phyloP scores from a whole-genome alignment of 768 basidiomycete genomes.

The Suillus subluteus region DNA sequence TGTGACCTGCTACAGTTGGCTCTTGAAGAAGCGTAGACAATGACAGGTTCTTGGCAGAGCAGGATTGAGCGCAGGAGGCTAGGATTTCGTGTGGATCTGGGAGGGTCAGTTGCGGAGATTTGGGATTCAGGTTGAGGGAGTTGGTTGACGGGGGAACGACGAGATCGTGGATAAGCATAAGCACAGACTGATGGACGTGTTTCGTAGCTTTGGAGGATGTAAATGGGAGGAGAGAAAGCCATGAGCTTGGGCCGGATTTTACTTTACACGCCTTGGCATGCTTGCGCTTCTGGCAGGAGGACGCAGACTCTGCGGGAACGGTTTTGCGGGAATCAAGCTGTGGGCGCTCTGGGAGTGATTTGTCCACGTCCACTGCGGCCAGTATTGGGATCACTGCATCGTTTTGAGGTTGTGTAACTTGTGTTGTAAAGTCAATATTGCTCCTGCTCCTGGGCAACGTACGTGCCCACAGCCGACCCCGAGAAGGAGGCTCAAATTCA shows the following conservation, averaged over 20 bases:
- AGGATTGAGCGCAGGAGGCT: constrained; percentile 63
- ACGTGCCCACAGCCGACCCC: not conserved
- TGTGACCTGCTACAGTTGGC: constrained; percentile 24
- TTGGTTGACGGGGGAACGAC: constrained; percentile 29
- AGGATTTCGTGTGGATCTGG: constrained; percentile 43
- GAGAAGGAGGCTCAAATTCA: not conserved
- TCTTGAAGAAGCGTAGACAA: constrained; percentile 33
- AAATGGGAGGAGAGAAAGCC: constrained; percentile 35
- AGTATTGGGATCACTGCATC: not conserved
- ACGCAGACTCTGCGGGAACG: not conserved
- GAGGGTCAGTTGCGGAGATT: not conserved
- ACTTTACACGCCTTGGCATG: not conserved
- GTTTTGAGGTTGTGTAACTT: not conserved
- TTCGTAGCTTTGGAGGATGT: constrained; percentile 35
- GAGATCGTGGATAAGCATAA: constrained; percentile 56
- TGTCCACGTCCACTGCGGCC: not conserved
- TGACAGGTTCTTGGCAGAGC: constrained; percentile 52
- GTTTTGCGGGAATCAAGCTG: not conserved
- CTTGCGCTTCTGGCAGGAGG: not conserved
- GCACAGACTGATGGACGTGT: constrained; percentile 55
- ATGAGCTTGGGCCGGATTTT: constrained; percentile 16
- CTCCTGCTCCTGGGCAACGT: constrained; percentile 4
- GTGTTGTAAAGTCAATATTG: not conserved
- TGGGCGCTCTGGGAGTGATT: constrained; percentile 8
- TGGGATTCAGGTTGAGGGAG: constrained; percentile 9